phyloP scores from a whole-genome alignment of 345 rosid species.

The Eucalyptus sp. region DNA sequence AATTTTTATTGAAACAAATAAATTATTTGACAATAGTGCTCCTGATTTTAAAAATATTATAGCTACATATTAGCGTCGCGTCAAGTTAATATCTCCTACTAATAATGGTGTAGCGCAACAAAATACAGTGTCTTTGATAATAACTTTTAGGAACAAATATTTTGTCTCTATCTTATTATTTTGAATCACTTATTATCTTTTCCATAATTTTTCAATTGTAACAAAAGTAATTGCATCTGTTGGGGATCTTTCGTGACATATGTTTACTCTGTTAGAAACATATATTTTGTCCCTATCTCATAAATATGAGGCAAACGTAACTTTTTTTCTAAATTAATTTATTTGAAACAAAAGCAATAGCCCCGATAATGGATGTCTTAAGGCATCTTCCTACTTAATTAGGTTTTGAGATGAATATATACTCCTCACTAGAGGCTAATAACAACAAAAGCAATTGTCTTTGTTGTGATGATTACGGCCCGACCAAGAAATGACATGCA shows the following conservation, averaged over 20 bases:
- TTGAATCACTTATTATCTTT: neutral
- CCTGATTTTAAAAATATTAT: neutral
- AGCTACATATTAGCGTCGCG: neutral
- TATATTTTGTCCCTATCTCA: neutral
- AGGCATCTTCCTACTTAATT: neutral
- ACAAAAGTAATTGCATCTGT: neutral
- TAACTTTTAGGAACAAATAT: neutral
- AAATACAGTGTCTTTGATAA: neutral
- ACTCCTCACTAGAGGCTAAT: neutral
- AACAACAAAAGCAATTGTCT: neutral
- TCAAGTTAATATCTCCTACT: neutral
- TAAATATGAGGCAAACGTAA: neutral
- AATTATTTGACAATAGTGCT: neutral
- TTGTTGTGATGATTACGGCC: neutral
- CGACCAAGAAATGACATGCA: neutral
- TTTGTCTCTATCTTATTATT: neutral
- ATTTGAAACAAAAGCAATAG: neutral
- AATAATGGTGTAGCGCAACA: neutral
- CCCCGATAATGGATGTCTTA: neutral
- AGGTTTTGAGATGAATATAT: neutral
- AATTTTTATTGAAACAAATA: neutral
- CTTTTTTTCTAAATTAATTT: neutral
- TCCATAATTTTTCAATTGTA: neutral
- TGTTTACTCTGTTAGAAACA: neutral
- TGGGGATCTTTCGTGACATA: neutral